Percentiles rank a stretch among this genome's conserved stretches.
Conservation (phyloP, 345 rosid species). For the Gossypium herbaceum region DNA sequence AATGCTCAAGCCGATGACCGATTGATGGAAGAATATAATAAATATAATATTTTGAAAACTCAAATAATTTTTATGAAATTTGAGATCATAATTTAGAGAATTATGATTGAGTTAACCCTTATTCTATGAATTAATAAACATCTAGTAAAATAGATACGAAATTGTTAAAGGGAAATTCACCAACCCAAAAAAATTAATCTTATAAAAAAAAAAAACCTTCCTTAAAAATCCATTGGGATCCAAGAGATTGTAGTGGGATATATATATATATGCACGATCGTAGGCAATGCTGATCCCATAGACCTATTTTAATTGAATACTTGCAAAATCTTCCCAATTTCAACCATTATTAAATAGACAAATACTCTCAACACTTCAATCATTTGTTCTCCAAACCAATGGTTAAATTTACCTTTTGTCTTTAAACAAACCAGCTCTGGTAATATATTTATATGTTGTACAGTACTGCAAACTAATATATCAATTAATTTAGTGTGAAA, state of each 20-base stretch:
- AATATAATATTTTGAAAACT: no score
- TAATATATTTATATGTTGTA: not conserved
- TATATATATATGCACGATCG: constrained; percentile 32
- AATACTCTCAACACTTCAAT: not conserved
- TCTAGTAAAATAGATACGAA: not conserved
- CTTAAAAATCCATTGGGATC: not conserved
- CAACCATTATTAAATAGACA: constrained; percentile 9
- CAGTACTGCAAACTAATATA: not conserved
- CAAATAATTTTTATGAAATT: not conserved
- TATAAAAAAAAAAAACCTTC: no score
- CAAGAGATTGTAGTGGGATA: not conserved
- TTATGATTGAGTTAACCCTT: no score
- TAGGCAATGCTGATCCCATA: constrained; percentile 42
- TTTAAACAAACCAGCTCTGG: not conserved
- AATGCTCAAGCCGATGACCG: accelerated
- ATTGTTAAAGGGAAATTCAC: no score
- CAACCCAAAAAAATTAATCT: no score
- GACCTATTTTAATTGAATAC: not conserved
- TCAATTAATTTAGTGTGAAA: not conserved
- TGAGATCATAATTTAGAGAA: no score
- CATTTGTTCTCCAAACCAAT: not conserved
- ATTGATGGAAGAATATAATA: no score
- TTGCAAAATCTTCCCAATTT: not conserved
- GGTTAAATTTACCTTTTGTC: not conserved
- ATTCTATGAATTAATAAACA: not conserved